A percentile compares a stretch with the other conserved stretches of the same genome.
Evolutionary conservation across 129 eudicot species (phyloP).

Genomic region (Pittosporum tobira): DNA sequence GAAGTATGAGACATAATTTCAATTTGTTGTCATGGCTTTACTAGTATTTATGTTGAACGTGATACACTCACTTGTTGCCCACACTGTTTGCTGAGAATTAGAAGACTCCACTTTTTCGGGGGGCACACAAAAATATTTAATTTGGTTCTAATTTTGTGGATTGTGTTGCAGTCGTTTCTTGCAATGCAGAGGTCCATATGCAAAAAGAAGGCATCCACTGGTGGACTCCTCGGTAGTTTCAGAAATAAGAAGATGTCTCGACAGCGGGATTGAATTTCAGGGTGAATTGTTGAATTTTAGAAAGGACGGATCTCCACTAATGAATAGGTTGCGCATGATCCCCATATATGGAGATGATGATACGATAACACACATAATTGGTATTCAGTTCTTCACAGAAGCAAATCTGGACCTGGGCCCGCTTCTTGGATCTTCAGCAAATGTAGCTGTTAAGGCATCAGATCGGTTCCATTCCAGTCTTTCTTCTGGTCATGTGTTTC

Average conservation of each 20-base stretch:
- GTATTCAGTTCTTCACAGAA: constrained; percentile 71
- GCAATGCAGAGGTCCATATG: constrained; percentile 96
- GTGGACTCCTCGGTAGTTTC: constrained; percentile 70
- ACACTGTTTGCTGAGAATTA: too few relatives aligned
- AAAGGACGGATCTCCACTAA: constrained; percentile 80
- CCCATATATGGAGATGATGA: constrained; percentile 88
- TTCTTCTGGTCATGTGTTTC: constrained; percentile 29
- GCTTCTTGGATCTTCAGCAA: constrained; percentile 55
- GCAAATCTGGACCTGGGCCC: constrained; percentile 78
- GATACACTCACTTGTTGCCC: too few relatives aligned
- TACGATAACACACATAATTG: constrained; percentile 65
- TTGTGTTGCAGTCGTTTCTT: constrained; percentile 69
- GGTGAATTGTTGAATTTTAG: constrained; percentile 80
- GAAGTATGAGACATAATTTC: too few relatives aligned
- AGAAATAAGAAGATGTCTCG: constrained; percentile 78
- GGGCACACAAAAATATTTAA: too few relatives aligned
- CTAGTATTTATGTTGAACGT: too few relatives aligned
- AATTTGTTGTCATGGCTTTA: too few relatives aligned
- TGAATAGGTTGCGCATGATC: constrained; percentile 76
- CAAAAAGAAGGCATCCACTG: constrained; percentile 80
- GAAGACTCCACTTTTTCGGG: too few relatives aligned
- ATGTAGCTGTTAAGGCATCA: constrained; percentile 33
- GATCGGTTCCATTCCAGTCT: constrained; percentile 43
- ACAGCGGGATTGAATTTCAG: constrained; percentile 67
- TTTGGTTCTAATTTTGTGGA: not conserved